Evolutionary conservation across 257 asterid species (phyloP).

Genomic region (Nicotiana knightiana): DNA sequence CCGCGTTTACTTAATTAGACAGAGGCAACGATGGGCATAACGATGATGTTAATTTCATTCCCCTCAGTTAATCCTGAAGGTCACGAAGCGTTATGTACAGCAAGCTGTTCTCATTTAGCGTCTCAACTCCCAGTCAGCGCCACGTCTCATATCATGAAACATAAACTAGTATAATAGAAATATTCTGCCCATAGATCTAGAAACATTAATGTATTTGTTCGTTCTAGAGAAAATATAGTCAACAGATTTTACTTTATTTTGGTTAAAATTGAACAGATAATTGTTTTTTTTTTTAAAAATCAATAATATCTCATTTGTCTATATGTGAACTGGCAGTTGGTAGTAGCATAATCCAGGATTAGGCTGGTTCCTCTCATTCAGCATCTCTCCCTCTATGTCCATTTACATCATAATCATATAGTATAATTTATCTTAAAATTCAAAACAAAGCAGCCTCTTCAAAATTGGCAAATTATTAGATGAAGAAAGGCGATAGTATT

Average conservation of each 20-base stretch:
- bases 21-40: constrained; percentile 51
- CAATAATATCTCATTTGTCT: neutral
- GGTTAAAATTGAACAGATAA: neutral
- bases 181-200: neutral
- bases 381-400: neutral
- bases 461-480: neutral
- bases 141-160: neutral
- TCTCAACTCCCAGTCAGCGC: neutral
- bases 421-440: neutral
- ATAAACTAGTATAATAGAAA: neutral
- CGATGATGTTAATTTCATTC: neutral
- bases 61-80: neutral
- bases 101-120: neutral
- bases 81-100: neutral
- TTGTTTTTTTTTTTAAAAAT: neutral
- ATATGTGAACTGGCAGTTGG: neutral
- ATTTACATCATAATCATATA: neutral
- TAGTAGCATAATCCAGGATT: neutral
- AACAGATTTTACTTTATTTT: neutral
- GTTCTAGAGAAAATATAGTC: neutral
- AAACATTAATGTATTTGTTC: neutral
- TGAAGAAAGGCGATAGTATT: too few species aligned
- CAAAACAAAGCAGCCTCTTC: neutral
- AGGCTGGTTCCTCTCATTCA: neutral
- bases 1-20: constrained; percentile 76